Percentiles rank a stretch among this genome's conserved stretches.
Conservation (phyloP, 2,329 filamentous ascomycete genomes). For the Xylogone sp. region DNA sequence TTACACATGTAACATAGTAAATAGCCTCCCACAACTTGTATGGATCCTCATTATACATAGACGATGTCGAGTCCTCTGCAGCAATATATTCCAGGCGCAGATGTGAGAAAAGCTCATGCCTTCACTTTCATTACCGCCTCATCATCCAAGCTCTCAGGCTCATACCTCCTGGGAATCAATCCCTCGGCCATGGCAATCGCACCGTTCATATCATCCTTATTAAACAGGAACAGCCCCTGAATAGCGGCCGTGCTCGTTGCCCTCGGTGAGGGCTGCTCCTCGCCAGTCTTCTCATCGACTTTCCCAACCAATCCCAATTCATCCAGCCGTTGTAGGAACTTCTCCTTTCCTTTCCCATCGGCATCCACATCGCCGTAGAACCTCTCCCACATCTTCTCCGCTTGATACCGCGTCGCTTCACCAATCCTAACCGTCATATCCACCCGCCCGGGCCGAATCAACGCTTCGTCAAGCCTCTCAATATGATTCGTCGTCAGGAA, state of each 20-base stretch:
- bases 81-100: too few relatives aligned
- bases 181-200: constrained; percentile 77
- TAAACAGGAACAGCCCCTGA: constrained; percentile 91
- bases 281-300: constrained; percentile 7
- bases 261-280: neutral
- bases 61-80: too few relatives aligned
- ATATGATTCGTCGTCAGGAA: constrained; percentile 97
- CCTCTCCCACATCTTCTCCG: constrained; percentile 83
- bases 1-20: too few relatives aligned
- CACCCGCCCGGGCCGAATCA: constrained; percentile 87
- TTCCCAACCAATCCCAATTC: constrained; percentile 65
- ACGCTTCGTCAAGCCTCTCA: constrained; percentile 76
- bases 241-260: constrained; percentile 82
- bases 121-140: constrained; percentile 9
- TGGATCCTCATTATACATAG: too few relatives aligned
- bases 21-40: too few relatives aligned
- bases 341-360: constrained; percentile 55
- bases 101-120: constrained; percentile 6
- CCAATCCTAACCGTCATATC: constrained; percentile 91
- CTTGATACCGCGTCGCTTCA: constrained; percentile 82
- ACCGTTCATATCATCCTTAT: constrained; percentile 86
- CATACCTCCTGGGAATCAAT: constrained; percentile 54
- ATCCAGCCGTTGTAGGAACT: constrained; percentile 69
- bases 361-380: constrained; percentile 84
- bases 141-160: constrained; percentile 30